Percentiles rank a stretch among this genome's conserved stretches.
phyloP scores from a whole-genome alignment of 306 rosid species.

The Sindora glabra region DNA sequence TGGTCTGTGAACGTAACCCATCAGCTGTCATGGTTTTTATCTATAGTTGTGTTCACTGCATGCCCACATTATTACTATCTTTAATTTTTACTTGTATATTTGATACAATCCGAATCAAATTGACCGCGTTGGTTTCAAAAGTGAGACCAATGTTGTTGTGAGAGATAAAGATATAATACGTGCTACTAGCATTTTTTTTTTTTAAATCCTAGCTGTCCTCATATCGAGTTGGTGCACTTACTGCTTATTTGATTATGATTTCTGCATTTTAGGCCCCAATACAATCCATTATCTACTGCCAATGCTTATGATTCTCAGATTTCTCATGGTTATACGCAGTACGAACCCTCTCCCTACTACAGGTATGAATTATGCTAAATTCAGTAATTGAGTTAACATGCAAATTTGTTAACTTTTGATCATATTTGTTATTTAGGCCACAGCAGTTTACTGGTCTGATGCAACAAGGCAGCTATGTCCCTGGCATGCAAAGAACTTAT shows the following conservation, averaged over 20 bases:
- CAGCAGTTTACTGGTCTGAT: background rate
- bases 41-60: no score
- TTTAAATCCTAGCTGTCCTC: no score
- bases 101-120: no score
- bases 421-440: background rate
- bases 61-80: no score
- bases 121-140: no score
- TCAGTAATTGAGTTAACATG: background rate
- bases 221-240: no score
- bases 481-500: background rate
- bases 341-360: background rate
- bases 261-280: background rate
- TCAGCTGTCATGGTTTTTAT: no score
- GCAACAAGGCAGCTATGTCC: background rate
- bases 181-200: no score
- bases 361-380: background rate
- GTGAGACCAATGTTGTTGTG: no score
- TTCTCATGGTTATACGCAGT: background rate
- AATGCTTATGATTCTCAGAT: background rate
- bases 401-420: background rate
- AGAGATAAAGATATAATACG: no score
- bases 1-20: conserved; percentile 4
- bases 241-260: background rate
- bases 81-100: no score
- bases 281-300: background rate